A percentile compares a stretch with the other conserved stretches of the same genome.
Conservation (phyloP, 805 yeast genomes). For the Candida anglica region DNA sequence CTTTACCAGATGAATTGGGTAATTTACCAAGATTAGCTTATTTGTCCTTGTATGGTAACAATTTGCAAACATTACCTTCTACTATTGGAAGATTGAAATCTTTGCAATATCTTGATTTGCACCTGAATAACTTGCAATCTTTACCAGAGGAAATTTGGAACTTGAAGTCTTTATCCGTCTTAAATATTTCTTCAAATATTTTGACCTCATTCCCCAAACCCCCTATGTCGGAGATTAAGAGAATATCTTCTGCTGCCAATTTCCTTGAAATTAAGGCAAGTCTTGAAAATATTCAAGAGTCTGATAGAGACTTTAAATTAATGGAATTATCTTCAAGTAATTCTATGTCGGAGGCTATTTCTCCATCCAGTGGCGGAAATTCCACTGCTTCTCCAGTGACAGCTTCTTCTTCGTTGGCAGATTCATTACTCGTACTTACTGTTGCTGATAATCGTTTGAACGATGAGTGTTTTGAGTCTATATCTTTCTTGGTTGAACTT, state of each 20-base stretch:
- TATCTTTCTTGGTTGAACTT: slow-evolving; percentile 57
- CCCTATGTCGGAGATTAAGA: slow-evolving; percentile 27
- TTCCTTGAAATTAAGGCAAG: slow-evolving; percentile 10
- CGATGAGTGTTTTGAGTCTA: slow-evolving; percentile 69
- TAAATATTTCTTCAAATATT: slow-evolving; percentile 74
- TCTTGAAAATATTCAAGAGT: neutral
- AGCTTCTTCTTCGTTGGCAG: slow-evolving; percentile 33
- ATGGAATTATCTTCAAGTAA: no score
- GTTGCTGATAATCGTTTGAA: slow-evolving; percentile 80
- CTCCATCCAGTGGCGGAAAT: slow-evolving; percentile 1
- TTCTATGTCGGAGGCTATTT: neutral
- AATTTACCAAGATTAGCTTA: slow-evolving; percentile 54
- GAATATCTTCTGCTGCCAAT: slow-evolving; percentile 27
- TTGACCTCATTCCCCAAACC: slow-evolving; percentile 58
- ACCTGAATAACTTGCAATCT: slow-evolving; percentile 73
- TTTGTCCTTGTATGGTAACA: slow-evolving; percentile 71
- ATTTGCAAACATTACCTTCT: slow-evolving; percentile 65
- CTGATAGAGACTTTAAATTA: no score
- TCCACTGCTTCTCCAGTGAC: slow-evolving; percentile 4
- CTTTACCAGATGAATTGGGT: slow-evolving; percentile 68
- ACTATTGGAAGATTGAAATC: slow-evolving; percentile 57
- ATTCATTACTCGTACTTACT: slow-evolving; percentile 52
- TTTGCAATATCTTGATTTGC: slow-evolving; percentile 70
- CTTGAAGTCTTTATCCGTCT: slow-evolving; percentile 47
- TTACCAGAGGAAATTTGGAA: slow-evolving; percentile 69